Evolutionary conservation across 345 rosid species (phyloP), one percentile per base, ranked within the genome.

Genomic region (Euphorbia peplus): DNA sequence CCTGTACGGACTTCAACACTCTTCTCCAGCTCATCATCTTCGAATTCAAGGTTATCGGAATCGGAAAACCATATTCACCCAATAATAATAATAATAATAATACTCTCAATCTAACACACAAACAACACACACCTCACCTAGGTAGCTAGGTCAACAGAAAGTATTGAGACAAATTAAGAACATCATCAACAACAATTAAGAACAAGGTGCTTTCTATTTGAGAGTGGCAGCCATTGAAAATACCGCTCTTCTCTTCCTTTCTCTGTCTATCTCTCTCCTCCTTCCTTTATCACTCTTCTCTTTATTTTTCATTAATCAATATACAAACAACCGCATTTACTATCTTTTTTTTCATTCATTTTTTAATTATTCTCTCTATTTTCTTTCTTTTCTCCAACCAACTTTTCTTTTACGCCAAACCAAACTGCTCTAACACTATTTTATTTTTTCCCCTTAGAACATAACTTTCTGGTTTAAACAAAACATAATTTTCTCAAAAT

Each of bases 1-100:
- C 88, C 90, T 88, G 98, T 26, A 75, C 83, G 48, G 97, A 91
- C 87, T 88, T 89, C 77, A 91, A 83, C 68, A 87, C 89, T 83
- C 98, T 87, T 67, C 91, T 75, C 91, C 96, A 84, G 80, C 82
- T 84, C 96, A 89, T 89, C 81, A 28, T 85, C 71, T 69, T n/a
- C 64, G 28, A 14, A 30, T 18, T 5, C 4, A 8, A 53, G 12
- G 12, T 15, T 26, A 26, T 29, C 25, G 5, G 21, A 59, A 32
- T 59, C 21, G 11, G 10, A 30, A 28, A 58, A 28, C 16, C 21
- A 63, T 6, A 66, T n/a, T n/a, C n/a, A n/a, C n/a, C n/a, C n/a
- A n/a, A n/a, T n/a, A n/a, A n/a, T n/a, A n/a, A n/a, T n/a, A n/a
- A n/a, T n/a, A n/a, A n/a, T n/a, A n/a, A n/a, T n/a, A n/a, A 32